A percentile compares a stretch with the other conserved stretches of the same genome.
Evolutionary conservation across 2,329 filamentous ascomycete species (phyloP).

Genomic region (Zymoseptoria ardabiliae): DNA sequence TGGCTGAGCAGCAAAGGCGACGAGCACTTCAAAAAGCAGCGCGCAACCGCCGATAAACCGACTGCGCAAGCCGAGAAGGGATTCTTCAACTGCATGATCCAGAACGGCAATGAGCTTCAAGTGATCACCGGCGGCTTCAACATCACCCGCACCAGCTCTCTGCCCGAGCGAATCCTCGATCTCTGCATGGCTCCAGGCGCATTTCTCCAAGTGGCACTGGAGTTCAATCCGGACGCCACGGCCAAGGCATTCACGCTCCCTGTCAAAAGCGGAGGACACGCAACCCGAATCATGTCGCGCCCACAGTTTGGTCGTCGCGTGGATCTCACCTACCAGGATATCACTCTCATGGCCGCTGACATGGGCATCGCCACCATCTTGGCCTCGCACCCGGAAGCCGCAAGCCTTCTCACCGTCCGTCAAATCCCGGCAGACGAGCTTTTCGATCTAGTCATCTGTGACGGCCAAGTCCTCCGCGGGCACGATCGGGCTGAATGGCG

Average conservation of each 20-base stretch:
- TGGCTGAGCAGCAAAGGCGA: slow-evolving; percentile 42
- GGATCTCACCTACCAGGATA: slow-evolving; percentile 33
- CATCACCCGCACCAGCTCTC: slow-evolving; percentile 5
- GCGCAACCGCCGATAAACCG: slow-evolving; percentile 32
- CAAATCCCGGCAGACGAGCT: slow-evolving; percentile 10
- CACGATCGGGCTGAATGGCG: slow-evolving; percentile 17
- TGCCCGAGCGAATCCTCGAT: slow-evolving; percentile 39
- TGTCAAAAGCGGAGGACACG: background rate
- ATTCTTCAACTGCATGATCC: slow-evolving; percentile 40
- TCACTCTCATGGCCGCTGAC: slow-evolving; percentile 47
- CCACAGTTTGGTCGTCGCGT: slow-evolving; percentile 14
- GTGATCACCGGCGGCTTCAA: slow-evolving; percentile 28
- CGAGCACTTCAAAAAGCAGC: slow-evolving; percentile 36
- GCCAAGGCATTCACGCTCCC: background rate
- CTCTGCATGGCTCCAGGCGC: slow-evolving; percentile 52
- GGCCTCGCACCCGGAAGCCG: slow-evolving; percentile 18
- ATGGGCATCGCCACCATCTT: slow-evolving; percentile 13
- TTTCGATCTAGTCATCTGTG: slow-evolving; percentile 44
- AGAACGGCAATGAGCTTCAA: slow-evolving; percentile 41
- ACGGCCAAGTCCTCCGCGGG: slow-evolving; percentile 38
- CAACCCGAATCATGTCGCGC: slow-evolving; percentile 15
- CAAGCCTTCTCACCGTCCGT: slow-evolving; percentile 1
- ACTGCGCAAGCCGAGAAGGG: slow-evolving; percentile 6
- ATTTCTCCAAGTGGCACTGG: slow-evolving; percentile 37
- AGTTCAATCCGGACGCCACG: slow-evolving; percentile 25